Percentiles rank a stretch among this genome's conserved stretches.
Evolutionary conservation across 2,329 filamentous ascomycete genomes (phyloP).

Genomic region (Teratosphaeria zuluensis): DNA sequence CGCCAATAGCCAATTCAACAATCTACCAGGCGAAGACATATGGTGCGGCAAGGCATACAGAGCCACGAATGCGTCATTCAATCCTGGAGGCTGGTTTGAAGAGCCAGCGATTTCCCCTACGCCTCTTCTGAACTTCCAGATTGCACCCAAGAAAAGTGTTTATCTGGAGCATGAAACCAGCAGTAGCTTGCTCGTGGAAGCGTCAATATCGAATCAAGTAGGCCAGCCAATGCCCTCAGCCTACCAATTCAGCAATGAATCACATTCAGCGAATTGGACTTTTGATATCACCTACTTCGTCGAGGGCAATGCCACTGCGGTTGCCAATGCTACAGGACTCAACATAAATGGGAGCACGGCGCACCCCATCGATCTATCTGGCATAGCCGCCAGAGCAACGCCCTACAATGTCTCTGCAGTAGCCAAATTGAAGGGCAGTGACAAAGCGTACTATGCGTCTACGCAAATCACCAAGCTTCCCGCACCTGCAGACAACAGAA

Average conservation of each 20-base stretch:
- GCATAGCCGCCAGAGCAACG: background rate
- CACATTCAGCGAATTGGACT: too few species aligned
- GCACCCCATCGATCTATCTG: background rate
- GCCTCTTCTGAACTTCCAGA: too few species aligned
- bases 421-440: background rate
- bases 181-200: too few species aligned
- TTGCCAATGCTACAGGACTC: background rate
- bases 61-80: background rate
- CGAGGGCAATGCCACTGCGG: background rate
- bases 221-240: too few species aligned
- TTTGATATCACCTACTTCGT: too few species aligned
- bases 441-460: background rate
- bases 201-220: too few species aligned
- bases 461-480: background rate
- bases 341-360: background rate
- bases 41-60: background rate
- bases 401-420: background rate
- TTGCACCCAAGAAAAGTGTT: too few species aligned
- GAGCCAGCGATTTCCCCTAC: too few species aligned
- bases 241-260: too few species aligned
- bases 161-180: too few species aligned
- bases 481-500: background rate
- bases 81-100: too few species aligned
- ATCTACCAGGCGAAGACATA: background rate
- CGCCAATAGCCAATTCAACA: too few species aligned